Conservation (phyloP, 2,329 filamentous ascomycete species). For the Coniochaeta prunicola region DNA sequence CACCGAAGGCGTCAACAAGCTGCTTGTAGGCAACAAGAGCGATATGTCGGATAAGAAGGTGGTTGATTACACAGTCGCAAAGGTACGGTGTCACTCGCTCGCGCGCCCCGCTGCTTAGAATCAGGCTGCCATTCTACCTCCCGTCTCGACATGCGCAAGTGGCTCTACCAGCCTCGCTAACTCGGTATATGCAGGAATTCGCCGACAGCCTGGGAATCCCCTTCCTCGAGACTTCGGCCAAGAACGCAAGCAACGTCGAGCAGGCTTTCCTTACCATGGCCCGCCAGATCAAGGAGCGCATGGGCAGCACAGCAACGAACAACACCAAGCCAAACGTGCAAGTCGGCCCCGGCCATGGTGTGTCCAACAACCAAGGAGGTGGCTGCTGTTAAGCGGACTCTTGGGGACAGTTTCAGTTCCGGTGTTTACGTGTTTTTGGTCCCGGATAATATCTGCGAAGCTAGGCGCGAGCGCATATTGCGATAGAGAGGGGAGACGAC, state of each 20-base stretch:
- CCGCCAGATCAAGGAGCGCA: constrained; percentile 98
- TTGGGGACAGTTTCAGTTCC: neutral
- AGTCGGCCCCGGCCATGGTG: constrained; percentile 89
- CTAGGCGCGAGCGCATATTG: neutral
- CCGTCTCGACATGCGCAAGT: neutral
- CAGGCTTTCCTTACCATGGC: constrained; percentile 99
- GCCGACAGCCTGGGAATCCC: constrained; percentile 97
- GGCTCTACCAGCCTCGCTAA: constrained; percentile 2
- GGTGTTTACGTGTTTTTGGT: constrained; percentile 12
- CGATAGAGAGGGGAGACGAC: neutral
- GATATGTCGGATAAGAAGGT: constrained; percentile 99
- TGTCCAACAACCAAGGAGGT: constrained; percentile 46
- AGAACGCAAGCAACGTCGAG: constrained; percentile 99
- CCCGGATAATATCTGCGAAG: constrained; percentile 1
- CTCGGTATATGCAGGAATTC: constrained; percentile 68
- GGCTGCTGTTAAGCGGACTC: constrained; percentile 24
- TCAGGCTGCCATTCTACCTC: neutral
- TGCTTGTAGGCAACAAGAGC: constrained; percentile 99
- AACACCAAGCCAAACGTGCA: constrained; percentile 99
- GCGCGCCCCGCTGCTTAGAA: neutral
- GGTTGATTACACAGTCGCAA: constrained; percentile 97
- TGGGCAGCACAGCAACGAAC: constrained; percentile 90
- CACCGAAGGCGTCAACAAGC: constrained; percentile 98
- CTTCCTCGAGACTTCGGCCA: constrained; percentile 98
- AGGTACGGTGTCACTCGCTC: constrained; percentile 50